Evolutionary conservation across 768 basidiomycete genomes (phyloP).

Genomic region (Termitomyces titanicus): DNA sequence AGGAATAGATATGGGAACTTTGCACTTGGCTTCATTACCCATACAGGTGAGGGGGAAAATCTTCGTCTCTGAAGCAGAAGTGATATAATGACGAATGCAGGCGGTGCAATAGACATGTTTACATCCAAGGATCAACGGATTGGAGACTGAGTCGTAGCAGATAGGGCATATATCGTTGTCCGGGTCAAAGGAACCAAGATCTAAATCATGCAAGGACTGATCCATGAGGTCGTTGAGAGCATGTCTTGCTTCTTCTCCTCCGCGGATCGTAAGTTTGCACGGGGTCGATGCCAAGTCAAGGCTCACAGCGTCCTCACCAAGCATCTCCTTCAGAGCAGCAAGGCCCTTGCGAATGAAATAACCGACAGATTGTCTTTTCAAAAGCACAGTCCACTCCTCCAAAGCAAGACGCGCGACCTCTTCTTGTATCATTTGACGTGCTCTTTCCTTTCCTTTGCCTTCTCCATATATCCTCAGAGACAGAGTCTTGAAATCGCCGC

Average conservation of each 20-base stretch:
- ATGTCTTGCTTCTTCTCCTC: slow-evolving; percentile 53
- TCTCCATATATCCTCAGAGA: slow-evolving; percentile 46
- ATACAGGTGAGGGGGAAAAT: slow-evolving; percentile 64
- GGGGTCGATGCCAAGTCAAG: slow-evolving; percentile 35
- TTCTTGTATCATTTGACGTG: slow-evolving; percentile 38
- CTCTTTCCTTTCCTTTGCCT: slow-evolving; percentile 32
- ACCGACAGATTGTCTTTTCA: slow-evolving; percentile 38
- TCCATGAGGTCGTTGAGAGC: slow-evolving; percentile 40
- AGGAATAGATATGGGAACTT: slow-evolving; percentile 47
- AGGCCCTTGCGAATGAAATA: slow-evolving; percentile 52
- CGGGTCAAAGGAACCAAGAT: not conserved
- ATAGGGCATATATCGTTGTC: slow-evolving; percentile 42
- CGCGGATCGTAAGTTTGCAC: slow-evolving; percentile 45
- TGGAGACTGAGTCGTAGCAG: slow-evolving; percentile 42
- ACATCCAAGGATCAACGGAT: slow-evolving; percentile 41
- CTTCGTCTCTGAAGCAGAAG: slow-evolving; percentile 35
- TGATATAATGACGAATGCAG: slow-evolving; percentile 46
- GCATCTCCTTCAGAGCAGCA: slow-evolving; percentile 42
- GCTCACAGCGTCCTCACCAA: slow-evolving; percentile 51
- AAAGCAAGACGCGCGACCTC: slow-evolving; percentile 47
- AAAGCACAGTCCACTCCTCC: slow-evolving; percentile 35
- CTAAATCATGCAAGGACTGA: slow-evolving; percentile 30
- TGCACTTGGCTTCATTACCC: slow-evolving; percentile 55
- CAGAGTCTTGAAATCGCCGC: slow-evolving; percentile 41
- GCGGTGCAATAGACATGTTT: slow-evolving; percentile 47